Evolutionary conservation across 2,329 filamentous ascomycete species (phyloP).

Genomic region (Botryotinia convoluta): DNA sequence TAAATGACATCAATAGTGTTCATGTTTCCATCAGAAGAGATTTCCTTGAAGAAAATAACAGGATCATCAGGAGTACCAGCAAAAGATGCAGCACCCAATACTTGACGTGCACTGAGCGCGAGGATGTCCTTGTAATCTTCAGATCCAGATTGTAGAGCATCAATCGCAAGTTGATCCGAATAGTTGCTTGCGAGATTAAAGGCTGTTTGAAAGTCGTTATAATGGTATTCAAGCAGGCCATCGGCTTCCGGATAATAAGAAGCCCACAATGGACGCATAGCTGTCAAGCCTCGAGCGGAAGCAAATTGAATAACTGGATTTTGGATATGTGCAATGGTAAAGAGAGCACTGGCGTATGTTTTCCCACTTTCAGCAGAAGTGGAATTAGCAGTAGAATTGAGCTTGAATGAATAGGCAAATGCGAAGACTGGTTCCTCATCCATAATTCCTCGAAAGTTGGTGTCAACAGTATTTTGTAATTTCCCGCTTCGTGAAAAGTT

Average conservation of each 20-base stretch:
- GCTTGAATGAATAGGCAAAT: slow-evolving; percentile 64
- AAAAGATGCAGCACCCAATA: slow-evolving; percentile 75
- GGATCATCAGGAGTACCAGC: slow-evolving; percentile 68
- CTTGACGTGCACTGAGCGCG: slow-evolving; percentile 74
- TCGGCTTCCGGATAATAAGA: slow-evolving; percentile 66
- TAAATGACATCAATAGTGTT: slow-evolving; percentile 89
- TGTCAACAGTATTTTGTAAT: slow-evolving; percentile 65
- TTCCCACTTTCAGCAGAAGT: slow-evolving; percentile 30
- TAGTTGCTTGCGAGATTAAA: slow-evolving; percentile 67
- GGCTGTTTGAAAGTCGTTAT: slow-evolving; percentile 67
- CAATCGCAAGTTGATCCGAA: slow-evolving; percentile 64
- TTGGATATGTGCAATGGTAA: slow-evolving; percentile 75
- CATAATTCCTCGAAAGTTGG: slow-evolving; percentile 66
- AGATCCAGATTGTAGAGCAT: slow-evolving; percentile 72
- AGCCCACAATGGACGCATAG: slow-evolving; percentile 77
- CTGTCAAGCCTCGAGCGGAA: slow-evolving; percentile 69
- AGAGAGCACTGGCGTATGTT: slow-evolving; percentile 56
- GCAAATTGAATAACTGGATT: slow-evolving; percentile 79
- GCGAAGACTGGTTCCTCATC: slow-evolving; percentile 81
- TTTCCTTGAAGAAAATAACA: slow-evolving; percentile 79
- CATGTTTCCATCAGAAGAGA: slow-evolving; percentile 80
- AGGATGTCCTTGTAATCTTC: slow-evolving; percentile 75
- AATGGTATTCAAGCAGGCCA: slow-evolving; percentile 72
- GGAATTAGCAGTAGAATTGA: slow-evolving; percentile 42
- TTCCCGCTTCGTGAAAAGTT: slow-evolving; percentile 66